Evolutionary conservation across 371 early-diverging fungal genomes (phyloP), one percentile per base, ranked within the genome.

Genomic region (Saksenaea oblongispora): DNA sequence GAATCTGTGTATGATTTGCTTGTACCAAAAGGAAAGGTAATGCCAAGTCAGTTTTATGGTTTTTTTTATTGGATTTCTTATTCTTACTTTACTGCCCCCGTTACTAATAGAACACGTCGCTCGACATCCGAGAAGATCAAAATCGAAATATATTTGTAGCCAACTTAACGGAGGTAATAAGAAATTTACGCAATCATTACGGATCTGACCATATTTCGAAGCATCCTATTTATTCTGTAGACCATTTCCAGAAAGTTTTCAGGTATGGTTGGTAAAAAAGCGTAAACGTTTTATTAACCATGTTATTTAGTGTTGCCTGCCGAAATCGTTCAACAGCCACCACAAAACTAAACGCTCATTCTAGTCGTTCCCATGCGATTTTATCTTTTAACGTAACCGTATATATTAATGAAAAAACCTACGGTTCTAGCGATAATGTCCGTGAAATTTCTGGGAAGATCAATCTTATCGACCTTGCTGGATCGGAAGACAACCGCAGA

Each of bases 391-490:
- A 73, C 10, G 79, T 85, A 9, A 36, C 58, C 5, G 56, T 34
- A 22, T 8, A 8, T 47, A 22, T 47, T 10, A 0, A 26, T 3
- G 27, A 42, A 36, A 59, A 24, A 28, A 67, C 41, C 63, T 67
- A 69, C 34, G 26, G 54, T 17, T 24, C 55, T 3, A n/a, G 27
- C n/a, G 42, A 63, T 10, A 55, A 27, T 36, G 57, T 54, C 9
- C 58, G 63, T 5, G 66, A 51, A 15, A 66, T 77, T 58, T 63
- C 64, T 37, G 82, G 84, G 1, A 84, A 84, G 27, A 66, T 91
- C 14, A 84, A 87, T 64, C 66, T 92, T 0, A 86, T 91, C 17
- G 93, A 92, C 59, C 66, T 92, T 68, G 93, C 93, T 7, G 92
- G 93, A 1, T 86, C 87, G 17, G 93, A 92, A 66, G 89, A 91